Conservation (phyloP, 2,329 filamentous ascomycete genomes). For the Aspergillus texensis region DNA sequence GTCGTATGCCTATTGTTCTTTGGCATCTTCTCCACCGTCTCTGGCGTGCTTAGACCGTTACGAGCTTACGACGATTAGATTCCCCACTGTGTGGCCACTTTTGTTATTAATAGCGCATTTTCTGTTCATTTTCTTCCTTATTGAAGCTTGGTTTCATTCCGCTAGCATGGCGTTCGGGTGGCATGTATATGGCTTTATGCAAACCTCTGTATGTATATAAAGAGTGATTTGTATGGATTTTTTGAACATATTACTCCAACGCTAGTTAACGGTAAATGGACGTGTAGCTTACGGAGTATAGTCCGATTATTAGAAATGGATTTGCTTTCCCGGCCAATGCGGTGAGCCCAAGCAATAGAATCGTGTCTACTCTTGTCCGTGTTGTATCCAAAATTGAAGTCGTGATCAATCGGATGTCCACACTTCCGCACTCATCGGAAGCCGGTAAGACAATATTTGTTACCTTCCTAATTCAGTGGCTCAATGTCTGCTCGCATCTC, state of each 20-base stretch:
- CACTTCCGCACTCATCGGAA: too few species aligned
- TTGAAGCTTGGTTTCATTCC: constrained; percentile 14
- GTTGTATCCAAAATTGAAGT: too few species aligned
- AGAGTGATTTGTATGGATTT: constrained; percentile 2
- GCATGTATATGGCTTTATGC: background rate
- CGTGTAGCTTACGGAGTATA: too few species aligned
- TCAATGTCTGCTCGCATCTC: too few species aligned
- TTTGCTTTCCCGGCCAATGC: too few species aligned
- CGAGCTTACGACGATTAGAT: constrained; percentile 4
- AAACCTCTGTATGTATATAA: constrained; percentile 11
- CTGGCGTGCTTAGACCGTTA: background rate
- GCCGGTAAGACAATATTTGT: too few species aligned
- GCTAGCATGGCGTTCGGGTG: constrained; percentile 31
- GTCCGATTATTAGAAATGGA: too few species aligned
- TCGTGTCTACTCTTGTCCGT: too few species aligned
- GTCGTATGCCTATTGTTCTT: background rate
- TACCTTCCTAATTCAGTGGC: too few species aligned
- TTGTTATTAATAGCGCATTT: constrained; percentile 3
- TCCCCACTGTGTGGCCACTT: constrained; percentile 1
- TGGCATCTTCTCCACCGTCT: background rate
- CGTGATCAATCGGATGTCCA: too few species aligned
- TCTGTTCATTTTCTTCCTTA: constrained; percentile 8
- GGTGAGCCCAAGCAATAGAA: too few species aligned
- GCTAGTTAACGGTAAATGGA: background rate
- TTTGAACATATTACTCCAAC: background rate